Conservation (phyloP, 1,139 yeast genomes). For the Torulaspora globosa region DNA sequence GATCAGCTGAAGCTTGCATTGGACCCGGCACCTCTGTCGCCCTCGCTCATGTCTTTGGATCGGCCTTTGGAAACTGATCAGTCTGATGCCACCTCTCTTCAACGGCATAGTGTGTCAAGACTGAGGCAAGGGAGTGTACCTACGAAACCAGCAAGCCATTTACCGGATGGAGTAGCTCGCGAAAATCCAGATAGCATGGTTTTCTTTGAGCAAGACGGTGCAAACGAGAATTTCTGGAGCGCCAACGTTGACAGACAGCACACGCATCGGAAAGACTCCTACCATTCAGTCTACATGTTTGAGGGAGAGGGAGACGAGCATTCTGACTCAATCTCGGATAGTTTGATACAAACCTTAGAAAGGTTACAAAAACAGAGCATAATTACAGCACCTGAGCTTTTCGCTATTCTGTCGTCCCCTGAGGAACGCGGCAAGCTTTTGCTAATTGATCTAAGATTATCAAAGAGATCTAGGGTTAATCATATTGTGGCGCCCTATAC, state of each 20-base stretch:
- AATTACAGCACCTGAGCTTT: slow-evolving; percentile 35
- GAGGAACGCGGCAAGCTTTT: slow-evolving; percentile 35
- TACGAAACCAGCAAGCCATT: slow-evolving; percentile 3
- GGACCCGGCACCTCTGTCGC: slow-evolving; percentile 16
- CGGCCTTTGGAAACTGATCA: slow-evolving; percentile 2
- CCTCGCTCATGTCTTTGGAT: slow-evolving; percentile 7
- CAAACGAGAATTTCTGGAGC: slow-evolving; percentile 11
- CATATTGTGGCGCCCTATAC: slow-evolving; percentile 50
- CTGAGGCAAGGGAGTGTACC: slow-evolving; percentile 8
- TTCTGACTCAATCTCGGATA: slow-evolving; percentile 16
- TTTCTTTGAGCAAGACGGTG: background rate
- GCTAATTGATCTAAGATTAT: slow-evolving; percentile 54
- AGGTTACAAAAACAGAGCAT: slow-evolving; percentile 32
- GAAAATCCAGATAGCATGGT: background rate
- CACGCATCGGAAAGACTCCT: slow-evolving; percentile 38
- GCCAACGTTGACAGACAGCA: slow-evolving; percentile 20
- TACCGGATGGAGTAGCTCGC: slow-evolving; percentile 1
- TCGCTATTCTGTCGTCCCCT: slow-evolving; percentile 25
- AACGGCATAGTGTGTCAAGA: background rate
- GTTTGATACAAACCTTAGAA: slow-evolving; percentile 20
- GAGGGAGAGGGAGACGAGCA: slow-evolving; percentile 31
- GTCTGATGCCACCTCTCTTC: background rate
- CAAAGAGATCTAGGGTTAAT: slow-evolving; percentile 47
- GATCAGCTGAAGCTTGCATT: slow-evolving; percentile 38
- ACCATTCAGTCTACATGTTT: slow-evolving; percentile 38